Evolutionary conservation across 306 rosid genomes (phyloP).

Genomic region (Psophocarpus tetragonolobus): DNA sequence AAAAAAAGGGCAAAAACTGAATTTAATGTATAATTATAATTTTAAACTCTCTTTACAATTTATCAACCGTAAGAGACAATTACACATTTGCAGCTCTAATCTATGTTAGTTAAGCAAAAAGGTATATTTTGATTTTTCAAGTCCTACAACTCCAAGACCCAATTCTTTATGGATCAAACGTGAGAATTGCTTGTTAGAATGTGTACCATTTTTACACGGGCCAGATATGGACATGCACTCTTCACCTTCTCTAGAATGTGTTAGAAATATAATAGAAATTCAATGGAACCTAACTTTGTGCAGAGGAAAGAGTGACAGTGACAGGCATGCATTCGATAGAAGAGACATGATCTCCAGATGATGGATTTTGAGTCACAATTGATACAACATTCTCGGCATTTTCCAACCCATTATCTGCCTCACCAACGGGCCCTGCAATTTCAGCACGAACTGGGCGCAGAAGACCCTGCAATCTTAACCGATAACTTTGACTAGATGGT

Average conservation of each 20-base stretch:
- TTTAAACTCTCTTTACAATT: conserved; percentile 29
- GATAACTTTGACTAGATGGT: conserved; percentile 83
- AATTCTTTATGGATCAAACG: conserved; percentile 49
- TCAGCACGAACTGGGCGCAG: conserved; percentile 71
- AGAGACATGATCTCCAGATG: conserved; percentile 39
- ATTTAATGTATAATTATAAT: conserved; percentile 24
- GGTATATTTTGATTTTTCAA: too few species aligned
- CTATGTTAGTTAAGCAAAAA: too few species aligned
- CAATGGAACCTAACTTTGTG: conserved; percentile 46
- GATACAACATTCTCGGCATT: conserved; percentile 55
- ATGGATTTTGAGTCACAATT: conserved; percentile 32
- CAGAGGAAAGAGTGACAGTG: conserved; percentile 43
- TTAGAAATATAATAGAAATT: conserved; percentile 48
- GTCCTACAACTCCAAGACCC: too few species aligned
- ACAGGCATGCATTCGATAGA: conserved; percentile 40
- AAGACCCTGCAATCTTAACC: conserved; percentile 81
- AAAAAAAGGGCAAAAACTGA: neutral
- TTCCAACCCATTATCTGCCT: conserved; percentile 50
- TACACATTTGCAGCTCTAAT: conserved; percentile 33
- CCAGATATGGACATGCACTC: conserved; percentile 38
- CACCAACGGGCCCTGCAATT: conserved; percentile 52
- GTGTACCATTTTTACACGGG: conserved; percentile 39
- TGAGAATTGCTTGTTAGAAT: conserved; percentile 51
- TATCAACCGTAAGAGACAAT: conserved; percentile 1
- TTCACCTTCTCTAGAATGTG: conserved; percentile 44